Conservation (phyloP, 139 green algal species). For the Ettlia oleoabundans region DNA sequence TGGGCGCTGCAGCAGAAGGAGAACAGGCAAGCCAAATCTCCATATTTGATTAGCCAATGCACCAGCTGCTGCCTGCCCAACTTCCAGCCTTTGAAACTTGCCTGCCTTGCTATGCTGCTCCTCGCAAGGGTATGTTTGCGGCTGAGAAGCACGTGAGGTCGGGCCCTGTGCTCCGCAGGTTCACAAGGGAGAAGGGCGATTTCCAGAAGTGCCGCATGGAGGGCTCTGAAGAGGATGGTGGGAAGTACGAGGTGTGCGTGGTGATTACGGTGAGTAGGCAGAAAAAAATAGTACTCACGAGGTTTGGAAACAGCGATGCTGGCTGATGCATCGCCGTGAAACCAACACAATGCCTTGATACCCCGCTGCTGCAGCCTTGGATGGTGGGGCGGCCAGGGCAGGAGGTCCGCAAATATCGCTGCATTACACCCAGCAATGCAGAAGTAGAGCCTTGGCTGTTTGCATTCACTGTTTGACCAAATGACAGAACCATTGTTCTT, state of each 20-base stretch:
- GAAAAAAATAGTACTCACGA: too few relatives aligned
- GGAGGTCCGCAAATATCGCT: slow-evolving; percentile 1
- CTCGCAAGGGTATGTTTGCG: too few relatives aligned
- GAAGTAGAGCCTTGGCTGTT: slow-evolving; percentile 24
- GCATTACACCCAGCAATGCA: neutral
- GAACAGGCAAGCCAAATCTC: neutral
- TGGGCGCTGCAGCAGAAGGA: slow-evolving; percentile 31
- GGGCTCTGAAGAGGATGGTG: neutral
- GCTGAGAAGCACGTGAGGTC: too few relatives aligned
- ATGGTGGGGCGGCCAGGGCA: slow-evolving; percentile 9
- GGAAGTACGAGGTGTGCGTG: slow-evolving; percentile 1
- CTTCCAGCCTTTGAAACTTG: too few relatives aligned
- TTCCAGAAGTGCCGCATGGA: neutral
- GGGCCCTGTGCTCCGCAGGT: neutral
- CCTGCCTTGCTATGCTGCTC: too few relatives aligned
- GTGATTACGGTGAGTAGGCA: neutral
- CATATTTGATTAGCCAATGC: neutral
- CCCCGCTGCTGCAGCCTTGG: slow-evolving; percentile 13
- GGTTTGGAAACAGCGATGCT: too few relatives aligned
- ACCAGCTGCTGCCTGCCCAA: neutral
- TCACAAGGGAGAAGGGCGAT: neutral
- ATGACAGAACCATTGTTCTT: too few relatives aligned
- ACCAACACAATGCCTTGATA: too few relatives aligned
- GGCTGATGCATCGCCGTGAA: too few relatives aligned
- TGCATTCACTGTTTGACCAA: too few relatives aligned